Evolutionary conservation across 2,329 filamentous ascomycete species (phyloP).

Genomic region (Aphanocladium album): DNA sequence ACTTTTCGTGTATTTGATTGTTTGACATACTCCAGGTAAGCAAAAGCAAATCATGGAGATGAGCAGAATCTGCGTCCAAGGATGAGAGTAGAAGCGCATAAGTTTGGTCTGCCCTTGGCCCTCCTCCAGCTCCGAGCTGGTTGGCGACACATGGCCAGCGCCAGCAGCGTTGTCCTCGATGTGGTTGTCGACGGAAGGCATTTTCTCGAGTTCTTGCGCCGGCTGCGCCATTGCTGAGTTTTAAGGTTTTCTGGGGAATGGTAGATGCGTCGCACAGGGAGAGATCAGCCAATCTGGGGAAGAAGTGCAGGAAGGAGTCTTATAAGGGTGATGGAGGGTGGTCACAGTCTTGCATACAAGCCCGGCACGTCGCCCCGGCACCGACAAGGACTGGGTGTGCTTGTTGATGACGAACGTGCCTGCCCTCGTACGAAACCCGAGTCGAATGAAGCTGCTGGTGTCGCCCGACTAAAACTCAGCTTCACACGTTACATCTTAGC

Average conservation of each 20-base stretch:
- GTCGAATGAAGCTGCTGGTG: neutral
- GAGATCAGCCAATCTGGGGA: slow-evolving; percentile 6
- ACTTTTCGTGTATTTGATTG: neutral
- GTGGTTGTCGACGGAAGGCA: slow-evolving; percentile 11
- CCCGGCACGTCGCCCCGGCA: neutral
- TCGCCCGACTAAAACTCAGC: neutral
- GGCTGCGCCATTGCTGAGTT: slow-evolving; percentile 19
- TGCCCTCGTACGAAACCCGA: neutral
- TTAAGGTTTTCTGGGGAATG: neutral
- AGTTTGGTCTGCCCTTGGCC: slow-evolving; percentile 17
- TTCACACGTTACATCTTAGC: slow-evolving; percentile 14
- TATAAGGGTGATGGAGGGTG: neutral
- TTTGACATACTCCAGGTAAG: slow-evolving; percentile 35
- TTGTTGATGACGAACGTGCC: neutral
- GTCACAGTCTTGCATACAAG: neutral
- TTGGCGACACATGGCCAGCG: neutral
- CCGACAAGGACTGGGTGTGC: neutral
- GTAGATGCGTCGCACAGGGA: neutral
- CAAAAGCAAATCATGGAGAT: slow-evolving; percentile 47
- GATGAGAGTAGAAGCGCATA: slow-evolving; percentile 33
- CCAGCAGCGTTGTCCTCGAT: slow-evolving; percentile 5
- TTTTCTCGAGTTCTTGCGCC: slow-evolving; percentile 22
- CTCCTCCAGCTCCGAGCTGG: slow-evolving; percentile 2
- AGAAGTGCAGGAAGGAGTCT: neutral
- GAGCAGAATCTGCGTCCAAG: slow-evolving; percentile 43